Evolutionary conservation across 2,329 filamentous ascomycete genomes (phyloP).

Genomic region (Cadophora luteo-olivacea): DNA sequence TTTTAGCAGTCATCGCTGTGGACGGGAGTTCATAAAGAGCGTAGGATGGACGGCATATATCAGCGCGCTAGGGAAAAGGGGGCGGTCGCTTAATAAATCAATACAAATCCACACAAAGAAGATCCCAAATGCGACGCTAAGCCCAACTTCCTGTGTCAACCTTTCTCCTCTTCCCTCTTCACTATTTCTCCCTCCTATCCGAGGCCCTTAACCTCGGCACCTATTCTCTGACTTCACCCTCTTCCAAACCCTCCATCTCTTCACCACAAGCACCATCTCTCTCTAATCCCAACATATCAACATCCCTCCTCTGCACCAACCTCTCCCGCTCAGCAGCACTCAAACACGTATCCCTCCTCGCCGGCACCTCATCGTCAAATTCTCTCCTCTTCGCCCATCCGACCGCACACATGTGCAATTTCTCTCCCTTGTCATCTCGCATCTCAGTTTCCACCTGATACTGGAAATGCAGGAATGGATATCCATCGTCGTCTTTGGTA

Average conservation of each 20-base stretch:
- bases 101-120: neutral
- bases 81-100: neutral
- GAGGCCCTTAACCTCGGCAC: too few relatives aligned
- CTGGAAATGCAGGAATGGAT: neutral
- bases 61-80: neutral
- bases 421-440: neutral
- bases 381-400: constrained; percentile 19
- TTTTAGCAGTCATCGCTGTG: neutral
- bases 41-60: neutral
- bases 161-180: too few relatives aligned
- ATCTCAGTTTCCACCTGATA: neutral
- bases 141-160: neutral
- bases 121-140: neutral
- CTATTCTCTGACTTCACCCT: constrained; percentile 9
- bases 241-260: constrained; percentile 11
- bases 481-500: neutral
- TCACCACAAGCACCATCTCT: neutral
- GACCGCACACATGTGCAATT: neutral
- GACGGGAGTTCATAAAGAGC: neutral
- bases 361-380: constrained; percentile 13
- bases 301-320: constrained; percentile 1
- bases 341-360: constrained; percentile 3
- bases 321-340: constrained; percentile 6
- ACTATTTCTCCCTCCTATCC: too few relatives aligned
- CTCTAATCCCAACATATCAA: constrained; percentile 2